These are phyloP conservation scores for Ochetophila trinervis DNA, from an alignment of 306 rosid genomes.

Conservation along the genomic window DNA sequence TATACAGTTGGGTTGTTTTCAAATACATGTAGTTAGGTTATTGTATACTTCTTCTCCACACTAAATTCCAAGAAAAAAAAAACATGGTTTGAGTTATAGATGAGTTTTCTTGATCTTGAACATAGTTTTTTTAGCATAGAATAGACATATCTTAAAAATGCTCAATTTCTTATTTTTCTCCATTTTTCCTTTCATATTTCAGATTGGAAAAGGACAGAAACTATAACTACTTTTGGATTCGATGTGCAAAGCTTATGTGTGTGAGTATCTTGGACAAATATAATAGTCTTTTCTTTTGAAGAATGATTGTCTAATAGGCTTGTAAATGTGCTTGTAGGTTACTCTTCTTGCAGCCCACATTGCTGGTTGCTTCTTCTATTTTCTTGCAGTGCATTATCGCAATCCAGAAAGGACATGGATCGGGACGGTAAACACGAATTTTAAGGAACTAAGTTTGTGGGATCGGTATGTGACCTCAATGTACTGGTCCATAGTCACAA, in stretches of 20 bases:
- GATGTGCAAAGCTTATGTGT: constrained; percentile 62
- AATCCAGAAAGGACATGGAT: constrained; percentile 49
- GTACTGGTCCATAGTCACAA: constrained; percentile 74
- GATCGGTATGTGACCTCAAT: constrained; percentile 45
- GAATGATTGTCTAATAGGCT: constrained; percentile 10
- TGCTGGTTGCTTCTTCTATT: constrained; percentile 60
- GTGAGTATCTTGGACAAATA: constrained; percentile 44
- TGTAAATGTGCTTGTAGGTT: constrained; percentile 50
- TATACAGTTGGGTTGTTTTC: too few species aligned
- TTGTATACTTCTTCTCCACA: background rate
- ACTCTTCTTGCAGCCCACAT: constrained; percentile 57
- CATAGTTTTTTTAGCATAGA: too few species aligned
- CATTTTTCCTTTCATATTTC: background rate
- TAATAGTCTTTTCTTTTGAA: background rate
- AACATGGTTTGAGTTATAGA: too few species aligned
- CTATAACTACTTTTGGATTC: constrained; percentile 67
- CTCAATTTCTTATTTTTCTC: background rate
- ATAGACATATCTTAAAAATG: background rate
- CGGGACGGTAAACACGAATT: constrained; percentile 4
- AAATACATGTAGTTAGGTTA: too few species aligned
- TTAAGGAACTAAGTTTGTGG: background rate
- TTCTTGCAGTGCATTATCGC: constrained; percentile 31
- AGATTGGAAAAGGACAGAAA: constrained; percentile 79
- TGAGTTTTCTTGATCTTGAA: too few species aligned
- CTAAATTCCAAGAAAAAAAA: too few species aligned